Conservation (phyloP, 2,329 filamentous ascomycete species). For the Leptographium procerum region DNA sequence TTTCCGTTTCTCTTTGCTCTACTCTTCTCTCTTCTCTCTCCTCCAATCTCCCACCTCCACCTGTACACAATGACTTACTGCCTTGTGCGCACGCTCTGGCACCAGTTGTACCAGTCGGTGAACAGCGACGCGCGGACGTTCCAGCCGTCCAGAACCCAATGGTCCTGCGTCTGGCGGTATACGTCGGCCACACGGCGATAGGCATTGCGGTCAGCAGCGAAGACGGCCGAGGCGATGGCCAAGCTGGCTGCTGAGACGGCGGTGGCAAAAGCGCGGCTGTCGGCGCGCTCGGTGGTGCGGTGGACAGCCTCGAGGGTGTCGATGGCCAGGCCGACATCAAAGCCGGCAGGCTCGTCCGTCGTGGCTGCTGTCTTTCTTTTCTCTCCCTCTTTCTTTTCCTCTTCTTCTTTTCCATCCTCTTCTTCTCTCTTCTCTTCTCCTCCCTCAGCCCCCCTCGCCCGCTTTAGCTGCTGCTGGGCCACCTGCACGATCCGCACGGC, state of each 20-base stretch:
- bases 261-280: conserved; percentile 53
- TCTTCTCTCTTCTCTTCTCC: not conserved
- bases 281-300: conserved; percentile 40
- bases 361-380: conserved; percentile 15
- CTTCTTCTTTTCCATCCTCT: not conserved
- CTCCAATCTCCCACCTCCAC: not conserved
- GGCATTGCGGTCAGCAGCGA: conserved; percentile 38
- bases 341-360: conserved; percentile 17
- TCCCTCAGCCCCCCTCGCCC: conserved; percentile 24
- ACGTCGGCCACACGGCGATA: conserved; percentile 47
- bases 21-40: not conserved
- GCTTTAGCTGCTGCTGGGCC: conserved; percentile 58
- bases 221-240: conserved; percentile 52
- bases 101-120: conserved; percentile 64
- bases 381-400: too few relatives aligned
- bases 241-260: conserved; percentile 65
- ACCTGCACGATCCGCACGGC: conserved; percentile 60
- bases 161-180: conserved; percentile 51
- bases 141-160: conserved; percentile 46
- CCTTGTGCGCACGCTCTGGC: conserved; percentile 15
- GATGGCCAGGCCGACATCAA: conserved; percentile 30
- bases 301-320: conserved; percentile 57
- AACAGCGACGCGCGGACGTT: conserved; percentile 57
- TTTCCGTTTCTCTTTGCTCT: not conserved
- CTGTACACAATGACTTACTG: not conserved